Evolutionary conservation across 345 rosid species (phyloP).

Genomic region (Syzygium oleosum): DNA sequence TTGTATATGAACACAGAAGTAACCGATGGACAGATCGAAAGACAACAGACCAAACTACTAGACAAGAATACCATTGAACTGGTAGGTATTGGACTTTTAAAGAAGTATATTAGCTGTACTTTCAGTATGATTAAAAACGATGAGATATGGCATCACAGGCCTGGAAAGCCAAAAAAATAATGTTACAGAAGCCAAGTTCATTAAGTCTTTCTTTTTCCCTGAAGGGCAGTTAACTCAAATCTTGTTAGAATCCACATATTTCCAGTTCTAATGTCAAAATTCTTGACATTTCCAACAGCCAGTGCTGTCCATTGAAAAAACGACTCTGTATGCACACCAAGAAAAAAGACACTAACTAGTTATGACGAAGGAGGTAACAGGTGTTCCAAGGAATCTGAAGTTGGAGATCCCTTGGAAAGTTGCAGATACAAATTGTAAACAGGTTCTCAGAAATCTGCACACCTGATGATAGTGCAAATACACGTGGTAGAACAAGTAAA

Average conservation of each 20-base stretch:
- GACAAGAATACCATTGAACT: not conserved
- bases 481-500: slow-evolving; percentile 74
- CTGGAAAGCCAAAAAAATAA: not conserved
- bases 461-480: slow-evolving; percentile 70
- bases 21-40: not conserved
- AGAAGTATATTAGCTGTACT: not conserved
- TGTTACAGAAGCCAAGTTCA: not conserved
- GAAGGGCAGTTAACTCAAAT: not conserved
- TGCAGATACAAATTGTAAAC: not conserved
- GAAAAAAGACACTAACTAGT: not conserved
- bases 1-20: not conserved
- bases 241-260: not conserved
- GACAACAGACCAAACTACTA: not conserved
- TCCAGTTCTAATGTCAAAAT: not conserved
- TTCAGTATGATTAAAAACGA: not conserved
- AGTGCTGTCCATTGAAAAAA: not conserved
- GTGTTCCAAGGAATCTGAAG: not conserved
- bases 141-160: not conserved
- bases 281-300: not conserved
- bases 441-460: not conserved
- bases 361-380: not conserved
- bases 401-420: not conserved
- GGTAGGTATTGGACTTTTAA: not conserved
- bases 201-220: not conserved
- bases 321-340: not conserved